These are phyloP conservation scores for Saccharomycopsis hybrid DNA, from an alignment of 1,139 yeast species.

Conservation along the genomic window DNA sequence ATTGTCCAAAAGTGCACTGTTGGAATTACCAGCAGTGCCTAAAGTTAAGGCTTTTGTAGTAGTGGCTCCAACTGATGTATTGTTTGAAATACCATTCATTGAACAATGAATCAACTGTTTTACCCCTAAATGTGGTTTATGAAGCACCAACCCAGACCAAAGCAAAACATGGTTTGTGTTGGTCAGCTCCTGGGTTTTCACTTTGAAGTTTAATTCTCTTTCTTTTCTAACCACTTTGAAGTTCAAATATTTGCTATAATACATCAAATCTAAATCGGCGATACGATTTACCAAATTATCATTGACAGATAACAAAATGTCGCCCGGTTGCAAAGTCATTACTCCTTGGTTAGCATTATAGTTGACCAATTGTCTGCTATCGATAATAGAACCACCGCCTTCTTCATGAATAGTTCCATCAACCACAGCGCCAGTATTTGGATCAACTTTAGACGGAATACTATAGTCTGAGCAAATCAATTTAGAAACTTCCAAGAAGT, in stretches of 20 bases:
- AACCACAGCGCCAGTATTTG: constrained; percentile 11
- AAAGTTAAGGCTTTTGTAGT: constrained; percentile 20
- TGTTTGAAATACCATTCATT: constrained; percentile 20
- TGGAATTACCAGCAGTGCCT: constrained; percentile 10
- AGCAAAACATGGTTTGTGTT: constrained; percentile 52
- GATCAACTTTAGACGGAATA: constrained; percentile 19
- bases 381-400: constrained; percentile 27
- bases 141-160: constrained; percentile 66
- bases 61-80: constrained; percentile 21
- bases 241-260: constrained; percentile 35
- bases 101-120: constrained; percentile 26
- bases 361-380: constrained; percentile 15
- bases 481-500: constrained; percentile 66
- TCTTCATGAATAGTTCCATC: constrained; percentile 25
- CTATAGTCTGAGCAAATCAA: constrained; percentile 44
- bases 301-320: constrained; percentile 56
- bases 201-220: constrained; percentile 40
- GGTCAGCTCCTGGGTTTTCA: constrained; percentile 50
- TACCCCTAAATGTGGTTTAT: constrained; percentile 49
- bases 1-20: constrained; percentile 10
- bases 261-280: constrained; percentile 52
- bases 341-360: constrained; percentile 24
- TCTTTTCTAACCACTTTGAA: constrained; percentile 52
- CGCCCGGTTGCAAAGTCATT: constrained; percentile 47
- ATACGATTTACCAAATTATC: constrained; percentile 49